These are phyloP conservation scores for Zoysia japonica DNA, from an alignment of 176 grass and related monocot genomes.

Conservation along the genomic window DNA sequence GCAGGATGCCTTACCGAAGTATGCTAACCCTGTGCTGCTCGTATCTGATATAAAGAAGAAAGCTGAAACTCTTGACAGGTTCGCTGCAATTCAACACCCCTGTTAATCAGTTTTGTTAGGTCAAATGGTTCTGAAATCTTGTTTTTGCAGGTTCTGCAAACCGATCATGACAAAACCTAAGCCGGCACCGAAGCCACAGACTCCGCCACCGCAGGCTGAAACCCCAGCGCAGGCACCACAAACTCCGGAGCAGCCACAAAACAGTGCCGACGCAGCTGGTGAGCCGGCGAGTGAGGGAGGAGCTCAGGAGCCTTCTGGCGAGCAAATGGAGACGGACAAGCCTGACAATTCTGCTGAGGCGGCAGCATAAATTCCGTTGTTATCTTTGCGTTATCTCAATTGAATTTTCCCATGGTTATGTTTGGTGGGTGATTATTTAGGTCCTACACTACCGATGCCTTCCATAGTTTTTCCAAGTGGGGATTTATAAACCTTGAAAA, in stretches of 20 bases:
- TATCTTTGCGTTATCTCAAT: background rate
- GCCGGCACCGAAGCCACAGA: slow-evolving; percentile 67
- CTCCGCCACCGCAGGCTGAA: slow-evolving; percentile 51
- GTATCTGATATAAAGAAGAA: slow-evolving; percentile 61
- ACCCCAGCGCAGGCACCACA: slow-evolving; percentile 41
- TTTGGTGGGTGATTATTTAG: background rate
- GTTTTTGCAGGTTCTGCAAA: slow-evolving; percentile 65
- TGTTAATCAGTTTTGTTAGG: background rate
- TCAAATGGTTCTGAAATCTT: background rate
- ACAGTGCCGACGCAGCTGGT: background rate
- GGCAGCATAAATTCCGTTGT: slow-evolving; percentile 25
- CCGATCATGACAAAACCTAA: slow-evolving; percentile 78
- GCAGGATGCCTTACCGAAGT: slow-evolving; percentile 65
- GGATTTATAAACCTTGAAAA: background rate
- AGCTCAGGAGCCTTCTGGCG: slow-evolving; percentile 22
- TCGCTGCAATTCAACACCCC: background rate
- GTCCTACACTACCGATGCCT: background rate
- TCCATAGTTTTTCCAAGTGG: background rate
- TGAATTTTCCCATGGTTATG: background rate
- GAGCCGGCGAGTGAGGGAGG: slow-evolving; percentile 37
- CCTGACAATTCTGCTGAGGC: slow-evolving; percentile 37
- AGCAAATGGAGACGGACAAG: slow-evolving; percentile 73
- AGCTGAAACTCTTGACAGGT: slow-evolving; percentile 76
- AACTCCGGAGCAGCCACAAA: slow-evolving; percentile 46
- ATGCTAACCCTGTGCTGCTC: slow-evolving; percentile 52